Base-by-base conservation (phyloP, 352 stramenopile species). In the Pythium pyrilobum region DNA sequence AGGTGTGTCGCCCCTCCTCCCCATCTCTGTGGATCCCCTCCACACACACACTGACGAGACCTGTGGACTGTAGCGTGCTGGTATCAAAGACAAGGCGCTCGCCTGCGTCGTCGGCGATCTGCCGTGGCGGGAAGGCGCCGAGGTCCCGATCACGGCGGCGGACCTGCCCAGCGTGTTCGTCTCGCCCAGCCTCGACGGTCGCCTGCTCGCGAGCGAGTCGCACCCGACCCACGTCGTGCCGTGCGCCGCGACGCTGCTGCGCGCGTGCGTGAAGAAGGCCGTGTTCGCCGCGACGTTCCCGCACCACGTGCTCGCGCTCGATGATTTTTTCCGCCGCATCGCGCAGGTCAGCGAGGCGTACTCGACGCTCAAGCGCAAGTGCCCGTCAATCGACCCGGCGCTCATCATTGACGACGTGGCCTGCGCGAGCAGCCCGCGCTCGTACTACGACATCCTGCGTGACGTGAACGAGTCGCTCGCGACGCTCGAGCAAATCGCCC, bases 41-140 rank as follows among this genome's bases (percentile, higher is more conserved):
- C n/a, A n/a, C n/a, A n/a, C n/a, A n/a, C 42, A 37, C 45, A 18
- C 11, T 6, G 23, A 40, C 27, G 11, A 31, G 6, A n/a, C 16
- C 6, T 50, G 8, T 52, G 18, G 15, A 36, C 18, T 29, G 8
- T 39, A 81, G 59, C 71, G 72, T 21, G 57, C 81, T 13, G 66
- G 66, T 2, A 75, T 90, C 52, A 89, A 88, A 47, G 77, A 92
- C 56, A 92, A 92, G 56, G 64, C 87, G 2, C 68, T 90, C 24
- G 72, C 74, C 5, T 77, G 75, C 25, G 61, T 90, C 15, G 74
- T 74, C 12, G 77, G 85, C 32, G 68, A 77, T 25, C 36, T 89
- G 11, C 73, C 74, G 23, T 63, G 68, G 29, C 69, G 69, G 15
- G 45, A 67, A 25, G 56, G 59, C 5, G 53, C 52, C 8, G 60